These are phyloP conservation scores for Cotoneaster glaucophyllus DNA, from an alignment of 306 rosid genomes.

Conservation along the genomic window DNA sequence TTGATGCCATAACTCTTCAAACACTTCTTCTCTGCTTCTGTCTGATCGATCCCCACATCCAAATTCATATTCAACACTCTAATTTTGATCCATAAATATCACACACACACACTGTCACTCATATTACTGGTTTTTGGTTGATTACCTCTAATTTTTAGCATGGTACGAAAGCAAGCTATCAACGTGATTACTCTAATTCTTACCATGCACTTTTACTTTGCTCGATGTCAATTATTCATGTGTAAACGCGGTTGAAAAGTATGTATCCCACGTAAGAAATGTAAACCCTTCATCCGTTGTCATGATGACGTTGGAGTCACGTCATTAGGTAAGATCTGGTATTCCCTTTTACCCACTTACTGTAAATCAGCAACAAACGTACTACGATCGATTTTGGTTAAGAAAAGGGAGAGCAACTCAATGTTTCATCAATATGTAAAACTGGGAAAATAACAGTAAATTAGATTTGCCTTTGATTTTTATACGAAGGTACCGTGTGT, in stretches of 20 bases:
- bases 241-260: not conserved
- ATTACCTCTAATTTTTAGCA: no score
- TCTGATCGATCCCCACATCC: no score
- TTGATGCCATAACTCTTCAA: no score
- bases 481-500: not conserved
- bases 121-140: not conserved
- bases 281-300: not conserved
- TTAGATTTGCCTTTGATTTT: not conserved
- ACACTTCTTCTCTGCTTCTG: no score
- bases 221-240: no score
- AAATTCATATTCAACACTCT: no score
- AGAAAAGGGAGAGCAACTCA: not conserved
- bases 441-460: slow-evolving; percentile 18
- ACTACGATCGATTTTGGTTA: not conserved
- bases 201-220: no score
- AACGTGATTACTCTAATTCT: no score
- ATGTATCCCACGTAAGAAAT: not conserved
- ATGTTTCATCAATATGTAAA: not conserved
- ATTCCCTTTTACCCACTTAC: not conserved
- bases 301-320: not conserved
- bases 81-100: no score
- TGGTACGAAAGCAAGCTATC: not conserved
- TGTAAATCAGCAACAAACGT: not conserved
- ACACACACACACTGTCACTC: no score
- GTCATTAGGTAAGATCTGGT: not conserved